Evolutionary conservation across 2,329 filamentous ascomycete species (phyloP).

Genomic region (Dactylonectria estremocensis): DNA sequence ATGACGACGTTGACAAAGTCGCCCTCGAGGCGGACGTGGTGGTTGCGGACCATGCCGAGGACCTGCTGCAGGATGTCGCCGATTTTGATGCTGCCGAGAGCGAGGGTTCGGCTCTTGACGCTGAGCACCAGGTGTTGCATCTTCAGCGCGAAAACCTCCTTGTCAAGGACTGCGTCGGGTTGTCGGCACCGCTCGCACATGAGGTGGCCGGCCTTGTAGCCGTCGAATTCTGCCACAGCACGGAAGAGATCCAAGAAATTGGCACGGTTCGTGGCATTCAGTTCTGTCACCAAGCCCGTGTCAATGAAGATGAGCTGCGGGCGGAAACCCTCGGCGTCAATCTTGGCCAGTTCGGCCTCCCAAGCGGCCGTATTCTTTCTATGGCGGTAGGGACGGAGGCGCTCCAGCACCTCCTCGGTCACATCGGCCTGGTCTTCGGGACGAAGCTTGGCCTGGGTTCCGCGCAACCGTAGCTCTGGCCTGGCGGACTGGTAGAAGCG

Average conservation of each 20-base stretch:
- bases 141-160: slow-evolving; percentile 92
- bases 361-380: slow-evolving; percentile 77
- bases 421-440: slow-evolving; percentile 76
- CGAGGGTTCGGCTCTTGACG: slow-evolving; percentile 92
- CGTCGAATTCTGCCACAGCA: slow-evolving; percentile 95
- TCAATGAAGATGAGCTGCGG: slow-evolving; percentile 98
- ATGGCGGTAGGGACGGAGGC: slow-evolving; percentile 80
- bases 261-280: slow-evolving; percentile 86
- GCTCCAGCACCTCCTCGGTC: slow-evolving; percentile 87
- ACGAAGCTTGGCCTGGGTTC: slow-evolving; percentile 51
- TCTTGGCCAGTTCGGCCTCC: slow-evolving; percentile 79
- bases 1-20: slow-evolving; percentile 99
- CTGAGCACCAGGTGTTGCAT: slow-evolving; percentile 97
- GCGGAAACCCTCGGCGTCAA: slow-evolving; percentile 90
- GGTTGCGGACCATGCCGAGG: slow-evolving; percentile 88
- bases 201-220: slow-evolving; percentile 92
- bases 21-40: slow-evolving; percentile 95
- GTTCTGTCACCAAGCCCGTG: slow-evolving; percentile 93
- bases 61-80: slow-evolving; percentile 95
- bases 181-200: slow-evolving; percentile 98
- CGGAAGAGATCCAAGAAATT: slow-evolving; percentile 98
- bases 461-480: slow-evolving; percentile 69
- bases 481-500: slow-evolving; percentile 92
- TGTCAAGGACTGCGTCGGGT: slow-evolving; percentile 88
- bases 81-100: slow-evolving; percentile 94